Percentiles rank a stretch among this genome's conserved stretches.
phyloP scores from a whole-genome alignment of 2,329 filamentous ascomycete genomes.

The Rutstroemia sp. region DNA sequence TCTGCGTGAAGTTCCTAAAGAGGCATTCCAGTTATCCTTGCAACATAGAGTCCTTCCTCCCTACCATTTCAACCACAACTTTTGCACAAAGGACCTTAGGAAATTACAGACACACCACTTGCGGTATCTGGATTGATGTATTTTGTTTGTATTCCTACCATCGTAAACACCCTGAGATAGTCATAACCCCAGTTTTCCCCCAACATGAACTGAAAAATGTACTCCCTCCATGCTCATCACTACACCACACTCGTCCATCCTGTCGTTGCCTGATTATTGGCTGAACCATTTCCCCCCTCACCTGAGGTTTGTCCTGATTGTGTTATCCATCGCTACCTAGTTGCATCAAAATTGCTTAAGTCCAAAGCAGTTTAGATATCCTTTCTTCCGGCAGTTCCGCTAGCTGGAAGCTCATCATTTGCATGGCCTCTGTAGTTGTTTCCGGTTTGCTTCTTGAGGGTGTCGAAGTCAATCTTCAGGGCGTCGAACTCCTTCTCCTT shows the following conservation, averaged over 20 bases:
- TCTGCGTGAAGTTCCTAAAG: no score
- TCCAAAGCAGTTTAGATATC: not conserved
- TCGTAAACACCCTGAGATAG: not conserved
- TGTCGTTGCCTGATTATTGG: not conserved
- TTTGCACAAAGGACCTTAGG: no score
- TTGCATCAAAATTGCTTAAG: no score
- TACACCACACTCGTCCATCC: not conserved
- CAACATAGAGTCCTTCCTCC: no score
- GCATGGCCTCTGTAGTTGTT: not conserved
- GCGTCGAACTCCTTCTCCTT: constrained; percentile 80
- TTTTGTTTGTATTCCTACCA: not conserved
- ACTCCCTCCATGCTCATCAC: not conserved
- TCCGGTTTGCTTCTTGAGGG: constrained; percentile 1
- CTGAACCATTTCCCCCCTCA: no score
- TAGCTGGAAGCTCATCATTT: no score
- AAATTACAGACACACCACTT: no score
- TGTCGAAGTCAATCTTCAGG: constrained; percentile 54
- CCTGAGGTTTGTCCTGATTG: no score
- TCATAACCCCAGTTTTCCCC: not conserved
- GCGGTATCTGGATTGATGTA: no score
- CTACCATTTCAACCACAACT: no score
- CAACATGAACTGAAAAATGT: not conserved
- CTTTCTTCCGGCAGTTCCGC: not conserved
- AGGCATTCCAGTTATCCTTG: no score
- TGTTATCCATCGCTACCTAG: no score